These are phyloP conservation scores for Aspergillus uvarum DNA, from an alignment of 2,329 filamentous ascomycete species.

Conservation along the genomic window DNA sequence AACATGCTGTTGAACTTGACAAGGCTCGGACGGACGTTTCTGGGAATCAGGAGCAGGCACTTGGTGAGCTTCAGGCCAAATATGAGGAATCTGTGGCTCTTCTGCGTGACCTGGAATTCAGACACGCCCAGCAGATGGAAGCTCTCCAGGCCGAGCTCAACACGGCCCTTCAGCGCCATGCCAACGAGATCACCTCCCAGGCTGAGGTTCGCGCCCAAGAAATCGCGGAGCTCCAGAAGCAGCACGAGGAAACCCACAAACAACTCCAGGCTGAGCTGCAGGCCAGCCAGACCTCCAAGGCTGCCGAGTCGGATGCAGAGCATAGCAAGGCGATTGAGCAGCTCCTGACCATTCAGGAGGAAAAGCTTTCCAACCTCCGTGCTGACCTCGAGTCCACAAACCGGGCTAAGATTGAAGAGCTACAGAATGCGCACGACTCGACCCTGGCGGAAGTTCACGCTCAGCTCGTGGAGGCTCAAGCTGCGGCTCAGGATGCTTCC, in stretches of 20 bases:
- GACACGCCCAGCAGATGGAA: conserved; percentile 33
- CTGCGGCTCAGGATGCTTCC: conserved; percentile 39
- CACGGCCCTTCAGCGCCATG: conserved; percentile 23
- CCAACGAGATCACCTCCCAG: conserved; percentile 31
- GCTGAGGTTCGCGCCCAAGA: conserved; percentile 28
- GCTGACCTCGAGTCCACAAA: conserved; percentile 38
- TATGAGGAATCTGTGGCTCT: conserved; percentile 33
- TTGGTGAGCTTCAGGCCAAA: conserved; percentile 36
- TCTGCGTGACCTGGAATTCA: conserved; percentile 30
- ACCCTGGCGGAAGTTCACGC: conserved; percentile 34
- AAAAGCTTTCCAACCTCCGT: conserved; percentile 38
- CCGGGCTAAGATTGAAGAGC: conserved; percentile 37
- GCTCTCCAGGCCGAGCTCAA: conserved; percentile 27
- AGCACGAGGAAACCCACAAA: conserved; percentile 34
- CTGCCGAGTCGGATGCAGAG: conserved; percentile 37
- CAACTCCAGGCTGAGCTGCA: conserved; percentile 42
- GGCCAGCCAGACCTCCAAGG: conserved; percentile 33
- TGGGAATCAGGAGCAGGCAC: conserved; percentile 29
- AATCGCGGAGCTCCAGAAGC: conserved; percentile 36
- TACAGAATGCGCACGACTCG: conserved; percentile 38
- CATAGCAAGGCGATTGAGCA: conserved; percentile 44
- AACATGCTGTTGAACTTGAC: conserved; percentile 38
- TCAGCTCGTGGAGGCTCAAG: conserved; percentile 37
- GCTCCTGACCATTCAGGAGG: conserved; percentile 40
- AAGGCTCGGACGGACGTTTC: conserved; percentile 31